Evolutionary conservation across 139 green algal genomes (phyloP), one percentile per base, ranked within the genome.

Genomic region (Closterium sp.): DNA sequence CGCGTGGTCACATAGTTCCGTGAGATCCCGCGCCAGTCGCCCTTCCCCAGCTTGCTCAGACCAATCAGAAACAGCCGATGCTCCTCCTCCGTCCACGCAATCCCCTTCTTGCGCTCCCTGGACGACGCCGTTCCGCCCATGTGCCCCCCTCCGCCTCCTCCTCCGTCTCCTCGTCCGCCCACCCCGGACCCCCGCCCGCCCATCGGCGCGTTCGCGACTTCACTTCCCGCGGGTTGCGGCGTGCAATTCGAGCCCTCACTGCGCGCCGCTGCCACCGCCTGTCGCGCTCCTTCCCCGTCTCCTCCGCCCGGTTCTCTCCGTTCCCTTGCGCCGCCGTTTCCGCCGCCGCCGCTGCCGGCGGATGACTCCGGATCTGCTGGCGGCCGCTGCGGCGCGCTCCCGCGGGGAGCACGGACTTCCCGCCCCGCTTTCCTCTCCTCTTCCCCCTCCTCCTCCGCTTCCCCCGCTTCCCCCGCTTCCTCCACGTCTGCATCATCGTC

Each of bases 1-100:
- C 97, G 93, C 32, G 94, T 95, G 9, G 95, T 95, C 28, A 98
- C 96, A 64, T 96, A 98, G 33, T 95, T 90, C 3, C 94, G 85
- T 5, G 92, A 94, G 30, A 98, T 98, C 7, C 95, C 94, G 7
- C 97, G 95, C 97, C 97, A 98, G 94, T 98, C 96, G 30, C 97
- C 97, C 91, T 96, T 97, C 64, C 97, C 97, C 10, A 98, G 95
- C 86, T 95, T 94, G 33, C 96, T 87, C 7, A 98, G 92, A 0
- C 97, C 97, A 2, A 96, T 38, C 36, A 98, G 84, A 66, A 98
- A 98, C 0, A 93, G 84, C 21, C 94, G 89, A 90, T 98, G 97
- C 84, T 98, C 97, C 8, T 95, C 94, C 86, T 98, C 96, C 0
- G 94, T 97, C 97, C 97, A 98, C 4, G 97, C 95, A 30, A 96